A percentile compares a stretch with the other conserved stretches of the same genome.
Conservation (phyloP, 352 stramenopile genomes). For the Phytophthora brassicae region DNA sequence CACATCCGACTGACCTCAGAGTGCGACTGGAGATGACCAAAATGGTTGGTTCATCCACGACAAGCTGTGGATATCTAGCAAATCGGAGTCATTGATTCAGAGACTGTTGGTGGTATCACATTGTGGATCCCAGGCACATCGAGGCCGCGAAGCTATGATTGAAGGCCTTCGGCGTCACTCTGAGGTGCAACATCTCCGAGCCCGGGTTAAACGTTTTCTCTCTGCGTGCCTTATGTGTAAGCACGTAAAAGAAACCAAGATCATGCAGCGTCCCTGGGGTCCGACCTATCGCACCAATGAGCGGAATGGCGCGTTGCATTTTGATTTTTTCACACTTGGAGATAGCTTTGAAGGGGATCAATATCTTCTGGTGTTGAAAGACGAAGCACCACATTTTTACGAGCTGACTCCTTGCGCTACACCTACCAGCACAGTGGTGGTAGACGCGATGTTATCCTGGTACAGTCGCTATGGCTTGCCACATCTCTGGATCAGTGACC, state of each 20-base stretch:
- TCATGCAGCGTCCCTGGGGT: conserved; percentile 11
- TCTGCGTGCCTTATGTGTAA: conserved; percentile 7
- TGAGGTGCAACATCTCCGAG: background rate
- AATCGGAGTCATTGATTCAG: conserved; percentile 1
- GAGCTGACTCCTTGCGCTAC: background rate
- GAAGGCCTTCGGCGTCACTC: background rate
- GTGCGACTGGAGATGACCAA: background rate
- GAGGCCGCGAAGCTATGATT: background rate
- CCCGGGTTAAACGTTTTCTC: conserved; percentile 7
- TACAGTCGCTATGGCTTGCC: background rate
- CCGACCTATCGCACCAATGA: conserved; percentile 15
- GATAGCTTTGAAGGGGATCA: conserved; percentile 10
- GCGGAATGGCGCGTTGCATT: conserved; percentile 15
- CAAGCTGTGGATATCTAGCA: conserved; percentile 6
- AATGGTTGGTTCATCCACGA: background rate
- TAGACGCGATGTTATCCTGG: conserved; percentile 1
- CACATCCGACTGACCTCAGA: background rate
- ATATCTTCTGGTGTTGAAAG: conserved; percentile 15
- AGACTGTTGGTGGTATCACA: conserved; percentile 2
- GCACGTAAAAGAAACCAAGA: conserved; percentile 13
- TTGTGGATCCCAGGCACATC: conserved; percentile 9
- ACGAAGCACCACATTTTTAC: conserved; percentile 13
- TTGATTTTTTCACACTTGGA: conserved; percentile 10
- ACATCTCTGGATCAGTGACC: conserved; percentile 1
- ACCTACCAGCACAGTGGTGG: background rate